Conservation (phyloP, 2,329 filamentous ascomycete species). For the Aspergillus chevalieri region DNA sequence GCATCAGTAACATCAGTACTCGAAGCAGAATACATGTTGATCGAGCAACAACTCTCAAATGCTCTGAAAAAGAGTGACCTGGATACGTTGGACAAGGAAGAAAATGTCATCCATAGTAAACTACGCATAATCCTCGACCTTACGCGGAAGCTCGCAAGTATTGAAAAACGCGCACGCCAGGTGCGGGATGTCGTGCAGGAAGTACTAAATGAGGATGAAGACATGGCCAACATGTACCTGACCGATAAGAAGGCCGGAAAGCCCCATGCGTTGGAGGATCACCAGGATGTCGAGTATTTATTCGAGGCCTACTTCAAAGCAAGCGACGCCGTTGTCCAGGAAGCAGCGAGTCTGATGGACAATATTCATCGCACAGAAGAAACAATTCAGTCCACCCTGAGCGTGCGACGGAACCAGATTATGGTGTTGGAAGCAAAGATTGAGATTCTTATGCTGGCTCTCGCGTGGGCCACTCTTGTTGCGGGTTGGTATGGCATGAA, state of each 20-base stretch:
- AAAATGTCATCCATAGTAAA: slow-evolving; percentile 14
- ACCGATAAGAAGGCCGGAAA: slow-evolving; percentile 24
- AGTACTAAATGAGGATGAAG: slow-evolving; percentile 30
- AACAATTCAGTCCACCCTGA: slow-evolving; percentile 27
- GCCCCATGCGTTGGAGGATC: slow-evolving; percentile 24
- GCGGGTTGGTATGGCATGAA: slow-evolving; percentile 36
- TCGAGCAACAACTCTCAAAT: slow-evolving; percentile 9
- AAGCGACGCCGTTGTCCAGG: slow-evolving; percentile 28
- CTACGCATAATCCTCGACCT: slow-evolving; percentile 24
- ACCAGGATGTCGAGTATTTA: slow-evolving; percentile 34
- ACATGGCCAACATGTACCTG: slow-evolving; percentile 34
- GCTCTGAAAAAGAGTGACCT: slow-evolving; percentile 2
- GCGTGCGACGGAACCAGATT: slow-evolving; percentile 35
- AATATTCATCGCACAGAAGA: slow-evolving; percentile 28
- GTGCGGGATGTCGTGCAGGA: slow-evolving; percentile 29
- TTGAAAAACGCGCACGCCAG: slow-evolving; percentile 29
- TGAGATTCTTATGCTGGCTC: slow-evolving; percentile 31
- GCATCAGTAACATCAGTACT: slow-evolving; percentile 28
- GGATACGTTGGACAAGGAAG: slow-evolving; percentile 8
- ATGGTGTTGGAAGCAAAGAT: slow-evolving; percentile 34
- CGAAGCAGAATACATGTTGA: slow-evolving; percentile 26
- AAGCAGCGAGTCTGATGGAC: slow-evolving; percentile 17
- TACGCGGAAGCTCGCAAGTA: slow-evolving; percentile 17
- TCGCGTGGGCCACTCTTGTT: slow-evolving; percentile 31
- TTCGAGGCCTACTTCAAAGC: slow-evolving; percentile 34